phyloP scores from a whole-genome alignment of 208 protist genomes.

The Kentomonas sorsogonicus region DNA sequence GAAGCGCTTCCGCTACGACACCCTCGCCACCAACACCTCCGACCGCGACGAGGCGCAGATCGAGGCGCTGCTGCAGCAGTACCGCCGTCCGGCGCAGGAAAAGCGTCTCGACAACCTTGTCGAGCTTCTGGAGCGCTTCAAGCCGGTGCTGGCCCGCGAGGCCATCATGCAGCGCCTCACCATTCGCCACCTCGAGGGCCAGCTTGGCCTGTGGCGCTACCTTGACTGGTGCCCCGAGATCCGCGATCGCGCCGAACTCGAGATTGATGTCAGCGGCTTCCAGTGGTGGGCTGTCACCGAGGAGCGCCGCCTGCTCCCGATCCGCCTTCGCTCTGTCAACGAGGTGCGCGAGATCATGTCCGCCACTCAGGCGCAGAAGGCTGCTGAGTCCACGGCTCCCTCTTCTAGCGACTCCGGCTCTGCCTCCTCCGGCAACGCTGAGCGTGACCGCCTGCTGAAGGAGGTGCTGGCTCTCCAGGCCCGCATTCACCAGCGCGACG shows the following conservation, averaged over 20 bases:
- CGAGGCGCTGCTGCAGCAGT: slow-evolving; percentile 80
- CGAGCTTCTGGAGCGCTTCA: slow-evolving; percentile 88
- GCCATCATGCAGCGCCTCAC: slow-evolving; percentile 91
- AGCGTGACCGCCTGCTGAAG: slow-evolving; percentile 84
- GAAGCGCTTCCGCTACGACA: slow-evolving; percentile 88
- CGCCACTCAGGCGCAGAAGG: slow-evolving; percentile 73
- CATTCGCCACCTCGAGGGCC: slow-evolving; percentile 90
- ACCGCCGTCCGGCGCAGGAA: slow-evolving; percentile 78
- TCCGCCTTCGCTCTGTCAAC: slow-evolving; percentile 83
- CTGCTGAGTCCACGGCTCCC: slow-evolving; percentile 44
- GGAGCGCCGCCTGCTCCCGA: slow-evolving; percentile 78
- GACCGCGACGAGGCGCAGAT: slow-evolving; percentile 84
- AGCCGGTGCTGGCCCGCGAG: slow-evolving; percentile 89
- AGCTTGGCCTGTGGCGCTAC: slow-evolving; percentile 90
- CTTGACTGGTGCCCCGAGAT: slow-evolving; percentile 93
- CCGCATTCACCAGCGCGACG: slow-evolving; percentile 80
- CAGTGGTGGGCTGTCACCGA: slow-evolving; percentile 87
- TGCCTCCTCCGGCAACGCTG: slow-evolving; percentile 51
- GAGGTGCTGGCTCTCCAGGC: slow-evolving; percentile 87
- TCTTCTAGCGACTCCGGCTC: slow-evolving; percentile 33
- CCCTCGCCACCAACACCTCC: slow-evolving; percentile 60
- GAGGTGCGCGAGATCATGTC: slow-evolving; percentile 89
- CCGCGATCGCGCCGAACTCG: slow-evolving; percentile 86
- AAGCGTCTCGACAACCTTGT: slow-evolving; percentile 85
- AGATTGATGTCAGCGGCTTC: slow-evolving; percentile 80